Conservation (phyloP, 768 basidiomycete genomes). For the Agrocybe praecox region DNA sequence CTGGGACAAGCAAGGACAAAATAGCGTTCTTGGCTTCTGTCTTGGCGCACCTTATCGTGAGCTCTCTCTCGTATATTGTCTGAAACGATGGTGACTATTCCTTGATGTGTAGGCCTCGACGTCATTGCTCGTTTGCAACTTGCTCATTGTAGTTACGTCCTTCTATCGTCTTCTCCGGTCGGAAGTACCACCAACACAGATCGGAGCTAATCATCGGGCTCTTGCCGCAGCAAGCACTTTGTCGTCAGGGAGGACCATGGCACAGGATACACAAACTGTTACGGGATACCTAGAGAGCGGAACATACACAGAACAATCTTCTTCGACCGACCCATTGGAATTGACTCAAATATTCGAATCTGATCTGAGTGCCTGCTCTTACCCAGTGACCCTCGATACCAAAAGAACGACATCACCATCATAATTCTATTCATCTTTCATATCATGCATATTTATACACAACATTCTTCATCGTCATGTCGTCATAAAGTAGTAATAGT, state of each 20-base stretch:
- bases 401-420: neutral
- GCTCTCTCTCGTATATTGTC: neutral
- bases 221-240: neutral
- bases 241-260: neutral
- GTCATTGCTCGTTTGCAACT: constrained; percentile 19
- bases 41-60: constrained; percentile 10
- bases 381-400: neutral
- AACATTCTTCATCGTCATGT: too few species aligned
- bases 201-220: neutral
- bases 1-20: neutral
- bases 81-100: neutral
- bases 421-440: too few species aligned
- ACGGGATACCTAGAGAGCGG: neutral
- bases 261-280: neutral
- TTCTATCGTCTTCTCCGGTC: constrained; percentile 16
- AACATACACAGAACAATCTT: neutral
- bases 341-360: constrained; percentile 9
- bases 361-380: neutral
- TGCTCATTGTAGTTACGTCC: constrained; percentile 17
- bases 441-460: too few species aligned
- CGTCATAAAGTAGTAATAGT: too few species aligned
- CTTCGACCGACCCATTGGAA: neutral
- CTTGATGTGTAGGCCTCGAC: constrained; percentile 6
- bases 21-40: constrained; percentile 10
- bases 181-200: neutral